phyloP scores from a whole-genome alignment of 2,329 filamentous ascomycete genomes.

The Graphilbum ipis-grandicollis region DNA sequence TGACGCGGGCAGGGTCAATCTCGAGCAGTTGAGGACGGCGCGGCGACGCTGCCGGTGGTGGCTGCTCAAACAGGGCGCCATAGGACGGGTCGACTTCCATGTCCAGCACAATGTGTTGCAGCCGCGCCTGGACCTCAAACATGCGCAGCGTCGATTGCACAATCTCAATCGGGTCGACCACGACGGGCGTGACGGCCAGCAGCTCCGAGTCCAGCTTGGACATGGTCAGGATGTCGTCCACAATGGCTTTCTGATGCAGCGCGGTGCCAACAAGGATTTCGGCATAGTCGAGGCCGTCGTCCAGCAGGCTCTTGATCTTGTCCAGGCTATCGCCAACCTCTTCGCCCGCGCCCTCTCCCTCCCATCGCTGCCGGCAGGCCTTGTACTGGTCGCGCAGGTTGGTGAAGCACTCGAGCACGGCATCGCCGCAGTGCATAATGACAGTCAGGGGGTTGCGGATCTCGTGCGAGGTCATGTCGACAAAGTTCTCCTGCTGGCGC shows the following conservation, averaged over 20 bases:
- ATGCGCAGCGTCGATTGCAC: constrained; percentile 55
- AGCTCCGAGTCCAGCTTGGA: constrained; percentile 64
- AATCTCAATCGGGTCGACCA: constrained; percentile 48
- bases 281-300: constrained; percentile 51
- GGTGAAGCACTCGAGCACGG: constrained; percentile 37
- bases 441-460: constrained; percentile 59
- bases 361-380: neutral
- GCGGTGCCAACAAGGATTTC: constrained; percentile 65
- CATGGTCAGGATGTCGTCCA: constrained; percentile 58
- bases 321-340: no score
- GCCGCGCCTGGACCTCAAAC: constrained; percentile 59
- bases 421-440: constrained; percentile 58
- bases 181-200: constrained; percentile 53
- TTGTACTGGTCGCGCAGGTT: constrained; percentile 19
- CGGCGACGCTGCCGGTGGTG: no score
- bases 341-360: no score
- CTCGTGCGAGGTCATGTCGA: constrained; percentile 59
- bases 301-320: constrained; percentile 29
- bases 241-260: constrained; percentile 63
- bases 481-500: constrained; percentile 63
- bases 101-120: constrained; percentile 48
- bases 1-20: constrained; percentile 55
- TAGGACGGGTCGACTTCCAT: constrained; percentile 48
- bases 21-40: constrained; percentile 26
- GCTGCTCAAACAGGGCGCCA: constrained; percentile 9